These are phyloP conservation scores for Phytophthora meadii DNA, from an alignment of 352 stramenopile species.

Conservation along the genomic window DNA sequence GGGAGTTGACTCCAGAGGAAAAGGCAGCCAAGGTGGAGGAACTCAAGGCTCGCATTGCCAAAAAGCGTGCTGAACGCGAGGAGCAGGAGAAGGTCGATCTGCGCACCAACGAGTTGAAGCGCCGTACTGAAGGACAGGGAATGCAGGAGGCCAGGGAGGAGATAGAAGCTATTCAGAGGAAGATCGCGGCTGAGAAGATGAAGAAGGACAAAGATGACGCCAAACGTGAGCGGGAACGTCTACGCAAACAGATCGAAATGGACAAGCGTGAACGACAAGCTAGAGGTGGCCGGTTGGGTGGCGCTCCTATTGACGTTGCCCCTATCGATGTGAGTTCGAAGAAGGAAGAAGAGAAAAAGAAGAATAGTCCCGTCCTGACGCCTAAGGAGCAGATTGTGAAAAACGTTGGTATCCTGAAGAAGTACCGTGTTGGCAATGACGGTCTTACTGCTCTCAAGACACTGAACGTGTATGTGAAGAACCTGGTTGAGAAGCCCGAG, in stretches of 20 bases:
- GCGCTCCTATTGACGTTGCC: slow-evolving; percentile 65
- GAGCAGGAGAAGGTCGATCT: slow-evolving; percentile 81
- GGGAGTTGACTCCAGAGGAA: slow-evolving; percentile 85
- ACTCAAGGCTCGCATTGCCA: slow-evolving; percentile 82
- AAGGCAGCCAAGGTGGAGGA: slow-evolving; percentile 88
- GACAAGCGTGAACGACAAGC: slow-evolving; percentile 92
- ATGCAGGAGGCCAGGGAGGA: slow-evolving; percentile 82
- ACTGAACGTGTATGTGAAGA: slow-evolving; percentile 89
- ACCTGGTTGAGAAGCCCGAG: slow-evolving; percentile 86
- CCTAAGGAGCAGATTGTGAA: slow-evolving; percentile 77
- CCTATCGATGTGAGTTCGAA: slow-evolving; percentile 35
- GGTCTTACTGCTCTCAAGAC: slow-evolving; percentile 85
- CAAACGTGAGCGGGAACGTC: slow-evolving; percentile 88
- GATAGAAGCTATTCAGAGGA: slow-evolving; percentile 82
- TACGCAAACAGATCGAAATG: slow-evolving; percentile 90
- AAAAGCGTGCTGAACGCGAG: slow-evolving; percentile 80
- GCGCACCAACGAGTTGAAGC: slow-evolving; percentile 75
- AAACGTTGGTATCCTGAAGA: slow-evolving; percentile 83
- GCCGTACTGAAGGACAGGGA: slow-evolving; percentile 77
- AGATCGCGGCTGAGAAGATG: slow-evolving; percentile 79
- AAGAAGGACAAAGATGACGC: slow-evolving; percentile 92
- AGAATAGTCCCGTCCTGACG: slow-evolving; percentile 50
- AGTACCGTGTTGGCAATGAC: slow-evolving; percentile 86
- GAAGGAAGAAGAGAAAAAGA: slow-evolving; percentile 40
- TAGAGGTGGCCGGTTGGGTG: slow-evolving; percentile 81